Percentiles rank a stretch among this genome's conserved stretches.
Evolutionary conservation across 257 asterid genomes (phyloP).

Genomic region (Craterostigma plantagineum): DNA sequence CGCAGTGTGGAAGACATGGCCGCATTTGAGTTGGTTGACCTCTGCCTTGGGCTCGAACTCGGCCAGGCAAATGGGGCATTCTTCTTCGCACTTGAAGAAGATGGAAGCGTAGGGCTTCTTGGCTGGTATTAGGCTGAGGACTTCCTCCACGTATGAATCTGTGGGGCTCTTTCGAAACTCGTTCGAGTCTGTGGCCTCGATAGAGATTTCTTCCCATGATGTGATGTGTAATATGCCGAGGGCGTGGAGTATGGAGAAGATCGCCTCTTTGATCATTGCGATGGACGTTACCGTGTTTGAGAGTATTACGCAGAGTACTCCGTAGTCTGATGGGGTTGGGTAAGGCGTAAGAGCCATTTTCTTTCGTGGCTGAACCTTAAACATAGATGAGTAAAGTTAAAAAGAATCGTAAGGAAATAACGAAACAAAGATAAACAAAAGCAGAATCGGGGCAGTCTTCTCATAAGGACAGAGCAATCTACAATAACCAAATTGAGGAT

Average conservation of each 20-base stretch:
- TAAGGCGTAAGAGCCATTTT: slow-evolving; percentile 75
- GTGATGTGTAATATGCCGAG: slow-evolving; percentile 59
- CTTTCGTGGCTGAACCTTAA: too few relatives aligned
- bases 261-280: slow-evolving; percentile 52
- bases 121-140: slow-evolving; percentile 46
- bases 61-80: slow-evolving; percentile 64
- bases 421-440: too few relatives aligned
- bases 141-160: slow-evolving; percentile 62
- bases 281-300: slow-evolving; percentile 79
- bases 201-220: slow-evolving; percentile 49
- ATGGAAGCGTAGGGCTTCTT: slow-evolving; percentile 40
- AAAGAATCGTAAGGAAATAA: too few relatives aligned
- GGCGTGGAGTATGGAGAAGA: slow-evolving; percentile 49
- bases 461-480: too few relatives aligned
- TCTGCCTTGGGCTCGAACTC: slow-evolving; percentile 52
- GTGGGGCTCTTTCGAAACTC: slow-evolving; percentile 37
- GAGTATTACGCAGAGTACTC: slow-evolving; percentile 64
- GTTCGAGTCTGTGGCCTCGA: slow-evolving; percentile 24
- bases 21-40: slow-evolving; percentile 57
- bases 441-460: too few relatives aligned
- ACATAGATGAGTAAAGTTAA: too few relatives aligned
- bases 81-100: slow-evolving; percentile 20
- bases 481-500: too few relatives aligned
- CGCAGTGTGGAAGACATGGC: slow-evolving; percentile 60
- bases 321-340: slow-evolving; percentile 71